phyloP scores from a whole-genome alignment of 441 rosid genomes.

The Pelargonium cotyledonis region DNA sequence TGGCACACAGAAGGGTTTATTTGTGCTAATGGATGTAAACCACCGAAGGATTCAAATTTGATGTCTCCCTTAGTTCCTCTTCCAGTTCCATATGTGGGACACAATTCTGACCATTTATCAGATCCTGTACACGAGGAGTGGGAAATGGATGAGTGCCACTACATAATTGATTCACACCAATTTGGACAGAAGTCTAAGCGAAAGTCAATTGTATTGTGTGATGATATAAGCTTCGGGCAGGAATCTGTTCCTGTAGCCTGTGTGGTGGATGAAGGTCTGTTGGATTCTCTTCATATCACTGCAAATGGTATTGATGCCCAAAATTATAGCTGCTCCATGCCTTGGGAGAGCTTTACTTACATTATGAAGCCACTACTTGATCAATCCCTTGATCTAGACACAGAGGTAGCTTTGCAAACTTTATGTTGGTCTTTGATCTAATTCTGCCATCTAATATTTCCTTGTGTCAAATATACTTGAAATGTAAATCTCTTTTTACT shows the following conservation, averaged over 20 bases:
- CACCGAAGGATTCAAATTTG: slow-evolving; percentile 35
- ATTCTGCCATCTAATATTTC: neutral
- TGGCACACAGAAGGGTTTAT: slow-evolving; percentile 83
- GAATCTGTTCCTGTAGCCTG: slow-evolving; percentile 69
- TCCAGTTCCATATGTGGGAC: slow-evolving; percentile 28
- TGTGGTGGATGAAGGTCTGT: slow-evolving; percentile 57
- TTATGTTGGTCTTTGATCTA: slow-evolving; percentile 5
- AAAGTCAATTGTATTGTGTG: slow-evolving; percentile 49
- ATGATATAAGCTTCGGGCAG: slow-evolving; percentile 83
- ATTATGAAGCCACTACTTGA: slow-evolving; percentile 50
- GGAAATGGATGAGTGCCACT: slow-evolving; percentile 88
- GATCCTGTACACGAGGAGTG: slow-evolving; percentile 34
- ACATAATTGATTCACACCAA: slow-evolving; percentile 54
- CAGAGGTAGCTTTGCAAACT: slow-evolving; percentile 47
- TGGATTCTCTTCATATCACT: slow-evolving; percentile 32
- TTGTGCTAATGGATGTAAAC: slow-evolving; percentile 81
- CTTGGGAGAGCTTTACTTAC: slow-evolving; percentile 81
- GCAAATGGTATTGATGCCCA: slow-evolving; percentile 29
- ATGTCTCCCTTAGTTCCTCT: slow-evolving; percentile 39
- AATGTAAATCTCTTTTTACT: neutral
- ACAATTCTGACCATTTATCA: slow-evolving; percentile 22
- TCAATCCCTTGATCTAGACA: slow-evolving; percentile 40
- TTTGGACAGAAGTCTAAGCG: slow-evolving; percentile 40
- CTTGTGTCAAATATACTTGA: neutral
- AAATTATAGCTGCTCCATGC: slow-evolving; percentile 35